Conservation (phyloP, 257 asterid genomes). For the Lavandula angustifolia region DNA sequence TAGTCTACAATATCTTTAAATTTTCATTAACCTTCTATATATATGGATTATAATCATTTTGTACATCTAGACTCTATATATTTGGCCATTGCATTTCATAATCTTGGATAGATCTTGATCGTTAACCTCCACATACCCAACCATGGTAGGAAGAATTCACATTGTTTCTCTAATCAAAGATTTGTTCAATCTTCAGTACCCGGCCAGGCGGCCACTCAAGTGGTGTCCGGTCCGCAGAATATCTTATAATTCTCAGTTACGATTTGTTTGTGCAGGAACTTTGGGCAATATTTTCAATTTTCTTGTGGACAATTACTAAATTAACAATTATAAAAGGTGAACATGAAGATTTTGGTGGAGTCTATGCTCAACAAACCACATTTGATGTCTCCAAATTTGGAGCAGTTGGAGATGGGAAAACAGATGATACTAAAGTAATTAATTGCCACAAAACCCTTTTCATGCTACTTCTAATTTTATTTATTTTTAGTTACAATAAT, state of each 20-base stretch:
- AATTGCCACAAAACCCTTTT: not conserved
- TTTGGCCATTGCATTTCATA: not conserved
- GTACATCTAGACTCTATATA: not conserved
- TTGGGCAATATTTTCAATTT: not conserved
- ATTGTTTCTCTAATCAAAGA: not conserved
- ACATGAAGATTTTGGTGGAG: not conserved
- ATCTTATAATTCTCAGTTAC: too few relatives aligned
- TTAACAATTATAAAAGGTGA: not conserved
- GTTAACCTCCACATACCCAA: not conserved
- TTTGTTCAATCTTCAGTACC: too few relatives aligned
- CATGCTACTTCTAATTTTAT: too few relatives aligned
- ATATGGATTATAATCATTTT: not conserved
- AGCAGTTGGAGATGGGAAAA: constrained; percentile 22
- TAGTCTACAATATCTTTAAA: not conserved
- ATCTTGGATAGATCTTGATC: too few relatives aligned
- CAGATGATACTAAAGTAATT: constrained; percentile 29
- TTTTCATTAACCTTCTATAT: not conserved
- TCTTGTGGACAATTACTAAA: constrained; percentile 7
- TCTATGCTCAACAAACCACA: not conserved
- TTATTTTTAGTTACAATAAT: too few relatives aligned
- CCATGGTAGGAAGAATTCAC: not conserved
- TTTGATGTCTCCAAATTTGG: constrained; percentile 19
- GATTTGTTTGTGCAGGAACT: constrained; percentile 10
- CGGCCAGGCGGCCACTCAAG: too few relatives aligned
- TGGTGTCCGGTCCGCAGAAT: too few relatives aligned